A percentile compares a stretch with the other conserved stretches of the same genome.
phyloP scores from a whole-genome alignment of 495 filamentous ascomycete species.

The Margaritispora aquatica region DNA sequence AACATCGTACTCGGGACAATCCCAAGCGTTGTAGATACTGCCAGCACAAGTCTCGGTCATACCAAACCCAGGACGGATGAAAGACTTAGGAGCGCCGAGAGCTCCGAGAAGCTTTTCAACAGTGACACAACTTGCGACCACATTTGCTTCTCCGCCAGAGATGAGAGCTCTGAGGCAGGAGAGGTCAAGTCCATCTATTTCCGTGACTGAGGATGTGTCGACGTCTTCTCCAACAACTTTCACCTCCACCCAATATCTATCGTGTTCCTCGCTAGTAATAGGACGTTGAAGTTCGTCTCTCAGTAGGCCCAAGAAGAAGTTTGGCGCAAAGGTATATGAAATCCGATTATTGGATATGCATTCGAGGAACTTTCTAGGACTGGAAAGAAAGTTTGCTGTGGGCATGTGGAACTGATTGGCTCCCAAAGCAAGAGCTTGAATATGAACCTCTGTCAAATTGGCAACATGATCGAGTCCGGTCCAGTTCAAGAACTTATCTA shows the following conservation, averaged over 20 bases:
- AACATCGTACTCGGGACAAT: constrained; percentile 69
- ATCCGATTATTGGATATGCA: constrained; percentile 37
- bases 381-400: constrained; percentile 32
- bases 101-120: constrained; percentile 27
- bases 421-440: constrained; percentile 36
- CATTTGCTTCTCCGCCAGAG: constrained; percentile 38
- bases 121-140: constrained; percentile 23
- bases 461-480: constrained; percentile 50
- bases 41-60: constrained; percentile 52
- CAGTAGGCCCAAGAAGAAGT: constrained; percentile 43
- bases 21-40: constrained; percentile 33
- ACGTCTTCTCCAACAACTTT: too few relatives aligned
- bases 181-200: constrained; percentile 19
- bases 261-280: too few relatives aligned
- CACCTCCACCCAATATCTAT: too few relatives aligned
- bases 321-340: constrained; percentile 45
- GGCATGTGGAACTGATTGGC: constrained; percentile 42
- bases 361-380: constrained; percentile 36
- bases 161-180: constrained; percentile 23
- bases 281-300: not conserved
- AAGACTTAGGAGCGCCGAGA: constrained; percentile 33
- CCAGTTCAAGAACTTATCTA: constrained; percentile 42
- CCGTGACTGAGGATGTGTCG: not conserved
- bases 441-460: constrained; percentile 42
- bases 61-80: constrained; percentile 67